phyloP scores from a whole-genome alignment of 106 monocot species.

The Xerophyta viscosa region DNA sequence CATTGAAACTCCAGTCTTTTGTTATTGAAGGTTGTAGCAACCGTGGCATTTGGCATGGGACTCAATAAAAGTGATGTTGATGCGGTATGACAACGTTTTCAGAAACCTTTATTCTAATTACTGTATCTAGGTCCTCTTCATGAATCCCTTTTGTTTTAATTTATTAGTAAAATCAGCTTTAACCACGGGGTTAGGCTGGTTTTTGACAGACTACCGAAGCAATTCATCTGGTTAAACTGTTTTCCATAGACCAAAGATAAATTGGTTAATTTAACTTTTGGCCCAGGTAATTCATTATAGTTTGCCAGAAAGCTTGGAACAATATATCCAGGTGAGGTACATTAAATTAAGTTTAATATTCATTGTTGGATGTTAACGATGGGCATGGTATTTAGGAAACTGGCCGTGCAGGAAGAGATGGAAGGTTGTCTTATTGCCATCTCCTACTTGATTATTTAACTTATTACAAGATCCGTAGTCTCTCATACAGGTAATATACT shows the following conservation, averaged over 20 bases:
- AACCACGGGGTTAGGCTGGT: too few species aligned
- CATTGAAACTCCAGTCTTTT: not conserved
- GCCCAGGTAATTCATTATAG: slow-evolving; percentile 93
- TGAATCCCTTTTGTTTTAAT: too few species aligned
- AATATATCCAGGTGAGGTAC: slow-evolving; percentile 98
- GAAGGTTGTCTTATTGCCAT: slow-evolving; percentile 71
- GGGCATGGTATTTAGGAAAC: slow-evolving; percentile 68
- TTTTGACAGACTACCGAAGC: not conserved
- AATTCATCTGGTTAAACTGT: not conserved
- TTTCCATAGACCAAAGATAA: too few species aligned
- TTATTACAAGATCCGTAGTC: slow-evolving; percentile 81
- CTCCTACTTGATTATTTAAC: slow-evolving; percentile 67
- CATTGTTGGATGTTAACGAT: too few species aligned
- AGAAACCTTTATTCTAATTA: too few species aligned
- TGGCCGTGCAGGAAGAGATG: slow-evolving; percentile 98
- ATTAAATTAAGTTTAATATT: slow-evolving; percentile 8
- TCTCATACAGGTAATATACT: slow-evolving; percentile 55
- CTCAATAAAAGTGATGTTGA: slow-evolving; percentile 93
- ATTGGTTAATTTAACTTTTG: too few species aligned
- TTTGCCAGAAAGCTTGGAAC: slow-evolving; percentile 91
- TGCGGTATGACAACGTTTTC: slow-evolving; percentile 40
- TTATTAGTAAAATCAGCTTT: too few species aligned
- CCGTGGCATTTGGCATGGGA: slow-evolving; percentile 99
- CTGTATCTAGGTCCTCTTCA: too few species aligned
- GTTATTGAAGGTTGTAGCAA: slow-evolving; percentile 82